A percentile compares a stretch with the other conserved stretches of the same genome.
Conservation (phyloP, 2,329 filamentous ascomycete species). For the Ophiostoma ips region DNA sequence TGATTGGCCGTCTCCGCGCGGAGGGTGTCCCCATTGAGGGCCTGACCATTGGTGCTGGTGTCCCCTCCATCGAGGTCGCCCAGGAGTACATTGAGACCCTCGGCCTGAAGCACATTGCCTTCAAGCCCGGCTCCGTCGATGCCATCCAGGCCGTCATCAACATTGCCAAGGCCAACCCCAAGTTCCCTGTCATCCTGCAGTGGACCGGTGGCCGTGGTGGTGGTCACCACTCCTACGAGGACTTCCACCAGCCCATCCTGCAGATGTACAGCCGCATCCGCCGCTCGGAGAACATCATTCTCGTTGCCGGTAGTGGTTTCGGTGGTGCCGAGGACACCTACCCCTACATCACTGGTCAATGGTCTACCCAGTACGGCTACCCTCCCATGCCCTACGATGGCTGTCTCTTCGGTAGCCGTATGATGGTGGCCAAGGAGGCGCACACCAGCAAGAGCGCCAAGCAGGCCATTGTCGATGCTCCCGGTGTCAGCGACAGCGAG, state of each 20-base stretch:
- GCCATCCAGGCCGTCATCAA: constrained; percentile 84
- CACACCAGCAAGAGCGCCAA: constrained; percentile 80
- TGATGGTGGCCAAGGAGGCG: constrained; percentile 91
- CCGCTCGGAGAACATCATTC: constrained; percentile 71
- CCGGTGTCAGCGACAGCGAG: constrained; percentile 64
- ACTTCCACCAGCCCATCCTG: constrained; percentile 85
- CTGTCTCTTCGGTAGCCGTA: constrained; percentile 76
- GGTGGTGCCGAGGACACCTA: constrained; percentile 83
- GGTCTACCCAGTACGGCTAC: constrained; percentile 78
- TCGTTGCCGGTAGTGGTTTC: constrained; percentile 85
- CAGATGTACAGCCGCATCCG: constrained; percentile 85
- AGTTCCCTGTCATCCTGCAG: constrained; percentile 83
- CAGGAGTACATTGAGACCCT: constrained; percentile 90
- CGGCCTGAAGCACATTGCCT: constrained; percentile 81
- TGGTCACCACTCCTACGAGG: constrained; percentile 88
- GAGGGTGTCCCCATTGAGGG: constrained; percentile 87
- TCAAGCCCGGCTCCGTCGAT: constrained; percentile 84
- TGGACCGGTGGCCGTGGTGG: constrained; percentile 92
- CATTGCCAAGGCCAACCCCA: constrained; percentile 85
- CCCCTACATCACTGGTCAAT: constrained; percentile 77
- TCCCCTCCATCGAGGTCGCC: constrained; percentile 84
- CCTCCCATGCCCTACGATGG: constrained; percentile 92
- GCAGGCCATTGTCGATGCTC: constrained; percentile 76
- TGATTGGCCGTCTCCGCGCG: constrained; percentile 64
- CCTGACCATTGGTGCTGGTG: constrained; percentile 82